These are phyloP conservation scores for Aspergillus haitiensis DNA, from an alignment of 495 filamentous ascomycete genomes.

Conservation along the genomic window DNA sequence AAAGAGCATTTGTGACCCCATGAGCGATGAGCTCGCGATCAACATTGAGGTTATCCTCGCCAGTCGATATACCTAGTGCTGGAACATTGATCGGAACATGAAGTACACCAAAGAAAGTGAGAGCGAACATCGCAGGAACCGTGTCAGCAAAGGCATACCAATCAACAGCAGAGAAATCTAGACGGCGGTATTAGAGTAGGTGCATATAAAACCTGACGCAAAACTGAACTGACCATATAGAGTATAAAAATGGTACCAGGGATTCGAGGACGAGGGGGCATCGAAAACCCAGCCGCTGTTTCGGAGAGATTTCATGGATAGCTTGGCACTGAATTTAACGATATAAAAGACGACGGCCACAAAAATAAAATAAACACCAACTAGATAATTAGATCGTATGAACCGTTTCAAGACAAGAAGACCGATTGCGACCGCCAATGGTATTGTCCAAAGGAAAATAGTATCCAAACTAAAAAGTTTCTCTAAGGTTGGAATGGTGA, in stretches of 20 bases:
- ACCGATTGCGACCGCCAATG: conserved; percentile 72
- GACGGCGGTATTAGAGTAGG: conserved; percentile 13
- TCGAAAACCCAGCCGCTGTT: conserved; percentile 85
- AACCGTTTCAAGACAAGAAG: conserved; percentile 72
- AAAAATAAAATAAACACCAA: conserved; percentile 81
- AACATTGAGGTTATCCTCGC: conserved; percentile 87
- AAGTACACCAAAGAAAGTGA: conserved; percentile 95
- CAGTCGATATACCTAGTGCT: conserved; percentile 80
- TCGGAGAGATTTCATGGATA: conserved; percentile 64
- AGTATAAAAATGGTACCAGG: conserved; percentile 96
- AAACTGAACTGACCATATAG: conserved; percentile 72
- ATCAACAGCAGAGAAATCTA: conserved; percentile 72
- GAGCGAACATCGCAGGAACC: conserved; percentile 91
- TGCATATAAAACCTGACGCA: neutral
- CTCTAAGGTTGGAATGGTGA: conserved; percentile 70
- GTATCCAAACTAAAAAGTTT: conserved; percentile 71
- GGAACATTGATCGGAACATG: conserved; percentile 98
- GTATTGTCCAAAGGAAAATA: conserved; percentile 78
- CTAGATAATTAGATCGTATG: conserved; percentile 74
- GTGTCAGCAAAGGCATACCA: conserved; percentile 78
- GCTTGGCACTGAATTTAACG: conserved; percentile 60
- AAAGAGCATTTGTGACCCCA: conserved; percentile 88
- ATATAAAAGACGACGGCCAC: conserved; percentile 84
- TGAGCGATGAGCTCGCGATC: conserved; percentile 92
- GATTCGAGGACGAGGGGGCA: conserved; percentile 75